phyloP scores from a whole-genome alignment of 83 land plant species.

The Isoetes engelmannii region DNA sequence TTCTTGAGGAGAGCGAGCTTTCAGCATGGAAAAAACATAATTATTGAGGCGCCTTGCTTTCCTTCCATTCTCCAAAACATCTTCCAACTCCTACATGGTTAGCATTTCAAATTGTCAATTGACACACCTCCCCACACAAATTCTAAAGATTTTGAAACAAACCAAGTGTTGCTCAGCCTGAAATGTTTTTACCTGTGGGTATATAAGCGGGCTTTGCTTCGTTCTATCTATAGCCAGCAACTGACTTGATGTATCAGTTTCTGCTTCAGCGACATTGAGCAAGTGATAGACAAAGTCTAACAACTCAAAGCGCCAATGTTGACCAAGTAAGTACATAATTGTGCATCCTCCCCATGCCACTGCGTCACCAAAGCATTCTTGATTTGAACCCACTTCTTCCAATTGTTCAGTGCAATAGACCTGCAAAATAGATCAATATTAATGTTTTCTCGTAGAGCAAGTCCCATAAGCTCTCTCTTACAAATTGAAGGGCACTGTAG shows the following conservation, averaged over 20 bases:
- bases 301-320: constrained; percentile 88
- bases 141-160: no score
- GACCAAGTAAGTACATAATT: constrained; percentile 88
- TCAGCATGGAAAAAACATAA: constrained; percentile 83
- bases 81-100: constrained; percentile 54
- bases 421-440: constrained; percentile 18
- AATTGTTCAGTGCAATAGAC: constrained; percentile 54
- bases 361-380: constrained; percentile 72
- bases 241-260: constrained; percentile 33
- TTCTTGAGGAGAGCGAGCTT: constrained; percentile 86
- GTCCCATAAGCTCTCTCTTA: constrained; percentile 28
- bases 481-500: constrained; percentile 92
- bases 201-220: constrained; percentile 16
- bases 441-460: no score
- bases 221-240: constrained; percentile 28
- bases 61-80: constrained; percentile 65
- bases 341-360: constrained; percentile 99
- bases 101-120: background rate
- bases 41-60: constrained; percentile 87
- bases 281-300: constrained; percentile 92
- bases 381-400: constrained; percentile 38
- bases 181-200: background rate
- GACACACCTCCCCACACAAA: no score
- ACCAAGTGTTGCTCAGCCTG: no score
- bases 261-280: constrained; percentile 85